These are phyloP conservation scores for Phialophora expanda DNA, from an alignment of 2,329 filamentous ascomycete genomes.

Conservation along the genomic window DNA sequence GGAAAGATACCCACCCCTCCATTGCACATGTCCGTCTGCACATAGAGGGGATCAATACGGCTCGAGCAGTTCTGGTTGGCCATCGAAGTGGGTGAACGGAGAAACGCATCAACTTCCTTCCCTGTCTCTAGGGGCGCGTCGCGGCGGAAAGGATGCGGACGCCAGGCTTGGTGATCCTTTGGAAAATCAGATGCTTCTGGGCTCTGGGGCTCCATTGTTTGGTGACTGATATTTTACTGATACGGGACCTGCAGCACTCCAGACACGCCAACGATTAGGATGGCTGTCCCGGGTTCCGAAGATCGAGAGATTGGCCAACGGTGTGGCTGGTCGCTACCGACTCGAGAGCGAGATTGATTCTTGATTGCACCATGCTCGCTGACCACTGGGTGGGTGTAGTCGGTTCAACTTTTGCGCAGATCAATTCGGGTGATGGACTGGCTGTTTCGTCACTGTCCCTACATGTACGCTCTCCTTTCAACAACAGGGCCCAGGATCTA, in stretches of 20 bases:
- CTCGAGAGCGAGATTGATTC: not conserved
- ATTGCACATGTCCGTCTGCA: conserved; percentile 20
- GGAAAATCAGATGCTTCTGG: not conserved
- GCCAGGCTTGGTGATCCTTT: conserved; percentile 12
- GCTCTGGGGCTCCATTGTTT: not conserved
- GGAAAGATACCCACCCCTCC: conserved; percentile 6
- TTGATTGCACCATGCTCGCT: conserved; percentile 2
- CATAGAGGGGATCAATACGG: not conserved
- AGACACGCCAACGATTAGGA: conserved; percentile 16
- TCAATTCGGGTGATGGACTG: conserved; percentile 5
- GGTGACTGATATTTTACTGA: conserved; percentile 12
- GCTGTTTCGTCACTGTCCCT: not conserved
- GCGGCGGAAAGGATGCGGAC: not conserved
- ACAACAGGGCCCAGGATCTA: not conserved
- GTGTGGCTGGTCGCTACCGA: conserved; percentile 5
- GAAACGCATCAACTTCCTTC: conserved; percentile 11
- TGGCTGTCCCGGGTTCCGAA: conserved; percentile 14
- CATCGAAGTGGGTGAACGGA: conserved; percentile 6
- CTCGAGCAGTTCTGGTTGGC: conserved; percentile 2
- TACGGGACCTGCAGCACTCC: conserved; percentile 22
- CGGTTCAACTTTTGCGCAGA: not conserved
- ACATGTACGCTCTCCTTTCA: not conserved
- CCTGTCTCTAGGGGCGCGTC: not conserved
- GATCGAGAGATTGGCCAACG: conserved; percentile 16
- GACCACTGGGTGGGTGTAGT: not conserved